Evolutionary conservation across 768 basidiomycete genomes (phyloP), one percentile per base, ranked within the genome.

Genomic region (Collybiopsis luxurians): DNA sequence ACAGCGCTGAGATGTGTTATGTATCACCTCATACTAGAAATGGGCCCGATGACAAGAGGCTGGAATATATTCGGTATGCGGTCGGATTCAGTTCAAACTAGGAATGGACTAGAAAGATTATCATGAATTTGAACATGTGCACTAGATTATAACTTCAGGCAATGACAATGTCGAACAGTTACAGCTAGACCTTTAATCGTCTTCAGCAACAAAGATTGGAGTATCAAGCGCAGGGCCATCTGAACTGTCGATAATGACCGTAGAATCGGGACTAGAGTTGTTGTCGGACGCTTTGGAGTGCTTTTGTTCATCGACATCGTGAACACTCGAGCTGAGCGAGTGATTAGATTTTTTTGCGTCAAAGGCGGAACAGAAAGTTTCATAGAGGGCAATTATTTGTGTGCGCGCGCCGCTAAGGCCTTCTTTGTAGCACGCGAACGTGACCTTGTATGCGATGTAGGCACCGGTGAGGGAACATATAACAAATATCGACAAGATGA

Each of bases 361-460:
- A 17, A 42, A 31, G 12, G 30, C 23, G 17, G 46, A 47, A 19
- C 72, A 62, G 48, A 62, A 64, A 39, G 58, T 59, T 17, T 56
- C 63, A 1, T 40, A 43, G n/a, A 67, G 68, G 55, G 73, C 67
- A 17, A 61, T 38, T 19, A 62, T 63, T 71, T 71, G 74, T 49
- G 63, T 67, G n/a, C 53, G 40, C 53, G 69, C 58, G 4, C 66
- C 70, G 38, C 13, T 23, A 13, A 61, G 48, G 4, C 71, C 71
- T 27, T 66, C 63, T 27, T 62, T 36, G 19, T 61, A 57, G 42
- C 69, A 51, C 6, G 68, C 59, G 46, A 65, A 55, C 10, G 63
- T 61, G 38, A 74, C 63, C 46, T 69, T 64, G 49, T 55, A 59
- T 12, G 57, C 40, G 48, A 64, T 60, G 55, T 72, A 73, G 47